Evolutionary conservation across 2,329 filamentous ascomycete species (phyloP), one percentile per base, ranked within the genome.

Genomic region (Sclerotinia minor): DNA sequence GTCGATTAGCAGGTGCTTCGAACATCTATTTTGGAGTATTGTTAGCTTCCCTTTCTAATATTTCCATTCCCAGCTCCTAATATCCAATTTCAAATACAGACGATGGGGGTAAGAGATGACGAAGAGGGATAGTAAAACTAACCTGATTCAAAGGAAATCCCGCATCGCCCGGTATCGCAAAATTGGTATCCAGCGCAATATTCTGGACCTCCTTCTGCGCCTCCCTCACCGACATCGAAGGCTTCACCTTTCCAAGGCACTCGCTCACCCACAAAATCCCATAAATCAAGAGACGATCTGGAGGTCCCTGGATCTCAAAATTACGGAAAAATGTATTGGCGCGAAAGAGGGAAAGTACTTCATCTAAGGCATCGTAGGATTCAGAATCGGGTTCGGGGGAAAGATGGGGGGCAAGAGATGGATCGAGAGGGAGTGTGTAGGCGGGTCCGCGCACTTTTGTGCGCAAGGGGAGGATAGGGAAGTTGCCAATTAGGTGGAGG

Each of bases 281-380:
- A 82, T 99, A 99, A 77, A 98, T 94, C 73, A 99, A 85, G 76
- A 98, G 88, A 52, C 95, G 87, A 81, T 99, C 95, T 68, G 95
- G 94, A 35, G 92, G 91, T 19, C 95, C 95, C 81, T 97, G 94
- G 83, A 98, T 96, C 84, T 98, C 95, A 76, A 99, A 99, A 85
- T 98, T 99, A 76, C 95, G 91, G 85, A 98, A 99, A 81, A 99
- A 94, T 69, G 94, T 97, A 83, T 99, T 98, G 76, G 95, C 94
- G 72, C 95, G 92, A 85, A 98, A 99, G 61, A 98, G 87, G 17
- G 89, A 86, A 67, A 99, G 86, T 64, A 96, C 89, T 83, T 99
- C 95, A 81, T 99, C 95, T 67, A 98, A 86, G 71, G 95, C 92
- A 82, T 99, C 95, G 84, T 98, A 98, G 76, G 91, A 94, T 79